A percentile compares a stretch with the other conserved stretches of the same genome.
Evolutionary conservation across 1,139 yeast genomes (phyloP).

Genomic region (Lodderomyces oxycetoniae): DNA sequence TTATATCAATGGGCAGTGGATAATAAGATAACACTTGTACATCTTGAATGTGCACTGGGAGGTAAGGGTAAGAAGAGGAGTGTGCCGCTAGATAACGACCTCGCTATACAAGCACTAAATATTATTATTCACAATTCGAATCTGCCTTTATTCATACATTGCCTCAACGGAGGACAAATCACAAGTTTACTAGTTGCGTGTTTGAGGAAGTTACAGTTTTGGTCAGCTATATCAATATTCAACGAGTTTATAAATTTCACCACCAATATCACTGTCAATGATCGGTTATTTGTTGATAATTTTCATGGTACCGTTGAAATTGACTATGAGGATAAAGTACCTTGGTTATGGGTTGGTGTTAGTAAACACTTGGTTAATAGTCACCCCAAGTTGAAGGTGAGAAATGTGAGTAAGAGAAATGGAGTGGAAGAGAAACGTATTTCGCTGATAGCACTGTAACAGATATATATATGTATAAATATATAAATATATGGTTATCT

Average conservation of each 20-base stretch:
- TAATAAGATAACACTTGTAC: constrained; percentile 51
- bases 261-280: constrained; percentile 77
- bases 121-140: constrained; percentile 54
- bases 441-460: too few relatives aligned
- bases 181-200: constrained; percentile 84
- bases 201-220: constrained; percentile 72
- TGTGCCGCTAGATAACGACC: constrained; percentile 68
- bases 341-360: constrained; percentile 76
- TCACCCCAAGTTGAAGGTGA: constrained; percentile 39
- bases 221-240: constrained; percentile 87
- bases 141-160: constrained; percentile 78
- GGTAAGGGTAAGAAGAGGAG: constrained; percentile 77
- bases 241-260: constrained; percentile 80
- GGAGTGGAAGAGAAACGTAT: background rate
- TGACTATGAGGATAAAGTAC: constrained; percentile 45
- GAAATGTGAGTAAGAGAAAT: constrained; percentile 15
- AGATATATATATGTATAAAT: background rate
- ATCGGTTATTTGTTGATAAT: constrained; percentile 76
- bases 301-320: constrained; percentile 63
- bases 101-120: constrained; percentile 55
- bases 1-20: constrained; percentile 47
- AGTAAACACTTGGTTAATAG: constrained; percentile 51
- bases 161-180: constrained; percentile 85
- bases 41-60: constrained; percentile 59
- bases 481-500: constrained; percentile 5